phyloP scores from a whole-genome alignment of 148 eudicot genomes.

The Silene conica region DNA sequence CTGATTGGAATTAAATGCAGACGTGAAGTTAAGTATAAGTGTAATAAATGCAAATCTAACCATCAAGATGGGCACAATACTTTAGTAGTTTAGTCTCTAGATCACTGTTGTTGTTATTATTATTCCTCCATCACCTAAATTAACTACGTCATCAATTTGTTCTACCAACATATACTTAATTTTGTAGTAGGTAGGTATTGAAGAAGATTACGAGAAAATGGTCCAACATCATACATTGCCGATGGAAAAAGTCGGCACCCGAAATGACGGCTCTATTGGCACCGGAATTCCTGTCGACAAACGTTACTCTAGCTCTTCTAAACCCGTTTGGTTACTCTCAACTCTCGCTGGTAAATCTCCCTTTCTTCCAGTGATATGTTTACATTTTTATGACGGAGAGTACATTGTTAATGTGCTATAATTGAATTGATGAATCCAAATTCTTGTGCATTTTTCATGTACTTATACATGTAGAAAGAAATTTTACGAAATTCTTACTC shows the following conservation, averaged over 20 bases:
- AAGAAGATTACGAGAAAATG: not conserved
- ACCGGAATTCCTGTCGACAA: not conserved
- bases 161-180: not conserved
- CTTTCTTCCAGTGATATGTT: no score
- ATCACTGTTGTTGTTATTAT: not conserved
- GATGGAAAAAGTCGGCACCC: not conserved
- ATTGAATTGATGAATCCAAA: no score
- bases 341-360: conserved; percentile 21
- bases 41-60: not conserved
- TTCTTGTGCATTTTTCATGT: no score
- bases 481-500: no score
- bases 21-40: not conserved
- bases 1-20: no score
- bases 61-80: no score
- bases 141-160: not conserved
- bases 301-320: not conserved
- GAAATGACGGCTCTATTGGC: not conserved
- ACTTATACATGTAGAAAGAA: no score
- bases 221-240: not conserved
- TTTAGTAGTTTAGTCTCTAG: no score
- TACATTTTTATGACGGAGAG: no score
- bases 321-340: conserved; percentile 23
- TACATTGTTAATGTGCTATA: no score
- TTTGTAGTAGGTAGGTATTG: not conserved
- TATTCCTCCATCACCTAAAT: not conserved